Evolutionary conservation across 1,284 basidiomycete genomes (phyloP), one percentile per base, ranked within the genome.

Genomic region (Waitea zeae): DNA sequence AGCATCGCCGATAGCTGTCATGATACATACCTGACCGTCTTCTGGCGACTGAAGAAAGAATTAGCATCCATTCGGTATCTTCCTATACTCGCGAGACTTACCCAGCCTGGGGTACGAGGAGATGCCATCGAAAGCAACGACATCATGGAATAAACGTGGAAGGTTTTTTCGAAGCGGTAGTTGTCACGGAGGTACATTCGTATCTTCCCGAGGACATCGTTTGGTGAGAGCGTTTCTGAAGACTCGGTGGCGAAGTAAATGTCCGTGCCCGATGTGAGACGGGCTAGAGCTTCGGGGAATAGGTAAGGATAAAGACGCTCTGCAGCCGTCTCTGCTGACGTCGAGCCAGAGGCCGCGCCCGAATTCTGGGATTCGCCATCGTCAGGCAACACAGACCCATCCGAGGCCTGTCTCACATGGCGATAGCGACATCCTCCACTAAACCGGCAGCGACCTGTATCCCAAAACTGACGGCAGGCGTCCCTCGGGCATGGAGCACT

Each of bases 81-180:
- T 34, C 12, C 20, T n/a, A 13, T 13, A 22, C 7, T 26, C 7
- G 18, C 7, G 17, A 9, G 5, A 35, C 11, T 6, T 6, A 35
- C 34, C 9, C 17, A 35, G 24, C 24, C 27, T 15, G 24, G 15
- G 20, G 4, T 35, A 11, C 18, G 18, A 12, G 26, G n/a, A 30
- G 27, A 18, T 5, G 34, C 34, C n/a, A 22, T 35, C 24, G 24
- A 26, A 9, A 26, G n/a, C 24, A 26, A 26, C 24, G 24, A 9
- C 24, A 26, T n/a, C 9, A 26, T 9, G 24, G 24, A 7, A n/a
- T 26, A 26, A 9, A 26, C n/a, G 4, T 35, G 5, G 4, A 28
- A 12, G 9, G 29, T 20, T 14, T 29, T 35, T 6, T 11, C 27
- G 5, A 35, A 35, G 17, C 26, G 11, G 26, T 35, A 35, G 34